Evolutionary conservation across 208 protist species (phyloP).

Genomic region (Porcisia deanei): DNA sequence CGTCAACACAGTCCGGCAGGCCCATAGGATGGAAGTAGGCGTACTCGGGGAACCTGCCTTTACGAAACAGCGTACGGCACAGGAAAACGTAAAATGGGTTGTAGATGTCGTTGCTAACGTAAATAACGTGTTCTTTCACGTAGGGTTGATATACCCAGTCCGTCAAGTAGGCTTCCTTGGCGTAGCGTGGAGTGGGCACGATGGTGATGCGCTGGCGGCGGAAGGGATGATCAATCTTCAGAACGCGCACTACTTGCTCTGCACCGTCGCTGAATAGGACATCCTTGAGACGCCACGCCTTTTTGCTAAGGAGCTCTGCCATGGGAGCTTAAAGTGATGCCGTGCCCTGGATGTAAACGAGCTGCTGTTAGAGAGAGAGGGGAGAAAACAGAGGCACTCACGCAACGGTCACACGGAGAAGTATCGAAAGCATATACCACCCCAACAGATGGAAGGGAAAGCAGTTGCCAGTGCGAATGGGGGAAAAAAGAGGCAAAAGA

Average conservation of each 20-base stretch:
- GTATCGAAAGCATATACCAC: neutral
- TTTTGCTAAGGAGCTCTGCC: conserved; percentile 50
- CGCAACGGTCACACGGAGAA: neutral
- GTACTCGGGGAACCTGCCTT: conserved; percentile 64
- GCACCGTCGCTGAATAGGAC: conserved; percentile 59
- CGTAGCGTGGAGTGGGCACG: conserved; percentile 68
- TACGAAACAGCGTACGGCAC: conserved; percentile 57
- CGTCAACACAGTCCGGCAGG: conserved; percentile 80
- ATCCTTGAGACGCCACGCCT: conserved; percentile 79
- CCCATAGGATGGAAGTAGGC: conserved; percentile 87
- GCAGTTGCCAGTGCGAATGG: neutral
- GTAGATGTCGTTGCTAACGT: conserved; percentile 88
- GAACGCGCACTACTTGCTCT: conserved; percentile 63
- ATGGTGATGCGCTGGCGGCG: conserved; percentile 78
- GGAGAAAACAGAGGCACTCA: neutral
- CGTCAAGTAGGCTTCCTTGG: conserved; percentile 69
- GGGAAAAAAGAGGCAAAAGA: neutral
- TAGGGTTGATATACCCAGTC: conserved; percentile 91
- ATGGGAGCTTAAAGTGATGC: conserved; percentile 11
- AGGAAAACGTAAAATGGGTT: conserved; percentile 81
- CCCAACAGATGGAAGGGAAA: neutral
- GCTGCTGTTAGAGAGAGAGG: neutral
- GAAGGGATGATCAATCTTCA: conserved; percentile 81
- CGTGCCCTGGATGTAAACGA: neutral
- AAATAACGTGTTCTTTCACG: conserved; percentile 85